These are phyloP conservation scores for Stephanodiscus minutulus DNA, from an alignment of 108 stramenopile species.

Conservation along the genomic window DNA sequence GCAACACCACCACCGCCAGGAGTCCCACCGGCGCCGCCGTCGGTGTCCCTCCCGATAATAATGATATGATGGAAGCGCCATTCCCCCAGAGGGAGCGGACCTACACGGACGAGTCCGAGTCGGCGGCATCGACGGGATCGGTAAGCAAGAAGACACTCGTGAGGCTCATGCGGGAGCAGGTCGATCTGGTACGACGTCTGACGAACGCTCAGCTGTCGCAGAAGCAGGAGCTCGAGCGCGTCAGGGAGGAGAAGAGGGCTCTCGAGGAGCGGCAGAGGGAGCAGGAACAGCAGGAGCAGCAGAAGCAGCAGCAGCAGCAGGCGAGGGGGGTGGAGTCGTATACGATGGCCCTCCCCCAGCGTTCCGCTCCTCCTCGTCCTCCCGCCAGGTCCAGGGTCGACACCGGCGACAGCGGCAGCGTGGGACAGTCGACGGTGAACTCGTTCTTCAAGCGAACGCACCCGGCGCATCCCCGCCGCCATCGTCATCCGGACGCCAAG, in stretches of 20 bases:
- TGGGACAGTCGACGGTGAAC: too few species aligned
- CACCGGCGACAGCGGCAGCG: neutral
- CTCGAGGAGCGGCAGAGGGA: slow-evolving; percentile 25
- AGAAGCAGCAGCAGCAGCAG: slow-evolving; percentile 1
- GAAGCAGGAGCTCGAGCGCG: slow-evolving; percentile 40
- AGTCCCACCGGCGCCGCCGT: too few species aligned
- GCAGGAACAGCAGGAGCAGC: neutral
- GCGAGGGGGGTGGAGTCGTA: neutral
- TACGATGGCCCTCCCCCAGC: neutral
- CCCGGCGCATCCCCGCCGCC: slow-evolving; percentile 5
- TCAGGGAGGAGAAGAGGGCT: slow-evolving; percentile 36
- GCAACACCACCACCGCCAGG: neutral
- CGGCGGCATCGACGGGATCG: slow-evolving; percentile 2
- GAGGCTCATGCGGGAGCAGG: slow-evolving; percentile 41
- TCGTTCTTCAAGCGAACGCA: neutral
- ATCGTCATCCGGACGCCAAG: slow-evolving; percentile 11
- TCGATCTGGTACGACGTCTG: slow-evolving; percentile 38
- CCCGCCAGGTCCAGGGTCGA: neutral
- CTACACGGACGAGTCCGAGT: slow-evolving; percentile 4
- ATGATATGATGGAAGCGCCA: too few species aligned
- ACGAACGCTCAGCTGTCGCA: slow-evolving; percentile 51
- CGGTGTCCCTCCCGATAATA: too few species aligned
- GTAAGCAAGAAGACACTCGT: slow-evolving; percentile 34
- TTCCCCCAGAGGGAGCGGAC: slow-evolving; percentile 8
- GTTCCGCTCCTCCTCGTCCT: neutral